phyloP scores from a whole-genome alignment of 2,329 filamentous ascomycete species.

The Neophaeococcomyces mojaviensis region DNA sequence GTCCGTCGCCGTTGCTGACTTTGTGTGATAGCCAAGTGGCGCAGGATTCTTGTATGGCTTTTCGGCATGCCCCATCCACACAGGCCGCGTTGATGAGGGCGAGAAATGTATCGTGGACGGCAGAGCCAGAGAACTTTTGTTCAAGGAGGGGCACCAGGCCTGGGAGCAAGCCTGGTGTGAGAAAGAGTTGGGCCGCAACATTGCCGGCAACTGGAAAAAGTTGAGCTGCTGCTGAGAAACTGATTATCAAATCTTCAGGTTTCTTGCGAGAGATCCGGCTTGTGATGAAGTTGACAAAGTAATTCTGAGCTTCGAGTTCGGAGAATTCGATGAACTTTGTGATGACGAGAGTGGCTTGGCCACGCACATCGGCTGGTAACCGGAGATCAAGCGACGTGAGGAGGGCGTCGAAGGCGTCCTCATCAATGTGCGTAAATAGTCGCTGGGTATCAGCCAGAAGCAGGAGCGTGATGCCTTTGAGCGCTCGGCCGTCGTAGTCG shows the following conservation, averaged over 20 bases:
- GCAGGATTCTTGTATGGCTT: slow-evolving; percentile 78
- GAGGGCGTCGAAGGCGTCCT: slow-evolving; percentile 73
- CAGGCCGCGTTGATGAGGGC: slow-evolving; percentile 89
- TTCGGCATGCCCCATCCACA: slow-evolving; percentile 72
- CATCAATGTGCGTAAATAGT: slow-evolving; percentile 48
- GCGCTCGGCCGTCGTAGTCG: slow-evolving; percentile 56
- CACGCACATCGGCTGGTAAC: slow-evolving; percentile 63
- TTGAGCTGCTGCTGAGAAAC: slow-evolving; percentile 83
- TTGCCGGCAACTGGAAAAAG: slow-evolving; percentile 80
- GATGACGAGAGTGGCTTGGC: slow-evolving; percentile 72
- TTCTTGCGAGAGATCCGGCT: slow-evolving; percentile 63
- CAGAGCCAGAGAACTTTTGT: slow-evolving; percentile 72
- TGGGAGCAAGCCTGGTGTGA: slow-evolving; percentile 78
- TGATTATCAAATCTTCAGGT: slow-evolving; percentile 80
- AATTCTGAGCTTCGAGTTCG: slow-evolving; percentile 60
- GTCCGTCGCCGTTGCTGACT: slow-evolving; percentile 62
- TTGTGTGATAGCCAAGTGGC: slow-evolving; percentile 80
- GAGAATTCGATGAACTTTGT: slow-evolving; percentile 78
- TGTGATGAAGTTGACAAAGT: slow-evolving; percentile 68
- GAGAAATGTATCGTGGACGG: slow-evolving; percentile 77
- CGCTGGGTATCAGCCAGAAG: slow-evolving; percentile 48
- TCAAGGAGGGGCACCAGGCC: slow-evolving; percentile 69
- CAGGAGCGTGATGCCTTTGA: slow-evolving; percentile 54
- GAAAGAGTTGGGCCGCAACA: slow-evolving; percentile 68
- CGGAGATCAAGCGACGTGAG: slow-evolving; percentile 81